Base-by-base conservation (phyloP, 2,329 filamentous ascomycete genomes). In the Cercospora nicotianae region DNA sequence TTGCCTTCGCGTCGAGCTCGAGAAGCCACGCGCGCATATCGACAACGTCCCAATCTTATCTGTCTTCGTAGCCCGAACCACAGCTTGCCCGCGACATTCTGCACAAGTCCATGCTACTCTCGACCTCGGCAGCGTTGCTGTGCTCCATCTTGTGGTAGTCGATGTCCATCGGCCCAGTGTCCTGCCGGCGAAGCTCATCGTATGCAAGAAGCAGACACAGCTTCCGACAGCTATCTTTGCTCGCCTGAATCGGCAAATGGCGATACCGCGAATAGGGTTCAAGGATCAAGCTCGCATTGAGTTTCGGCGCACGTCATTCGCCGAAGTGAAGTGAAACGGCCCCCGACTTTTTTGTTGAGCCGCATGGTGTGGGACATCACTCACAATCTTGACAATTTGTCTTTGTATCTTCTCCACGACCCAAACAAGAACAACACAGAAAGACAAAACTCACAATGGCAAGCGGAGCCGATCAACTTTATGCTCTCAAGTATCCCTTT, bases 401-500 rank as follows among this genome's bases (percentile, higher is more conserved):
- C n/a, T 31, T 48, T 60, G 30, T 23, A 26, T 13, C n/a, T 42
- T 64, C 7, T 5, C 12, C 36, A 58, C 31, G 23, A 30, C 12
- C 9, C 20, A 13, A 1, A 6, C 13, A 51, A 4, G 5, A 4
- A 51, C 3, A 55, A 9, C 3, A 9, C 30, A 36, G 7, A 33
- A 4, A 39, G 0, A 18, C 33, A 42, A 4, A 1, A 45, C 8
- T n/a, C 42, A 26, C 60, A 65, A 73, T 73, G 71, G 58, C 62
- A 30, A 62, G 28, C 65, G 55, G 64, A 64, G 65, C 60, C 72
- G 78, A 81, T 39, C 48, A 64, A 28, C 79, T 85, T 60, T 79
- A 79, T 60, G 81, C 82, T 57, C 80, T 85, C 81, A 79, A 81
- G 71, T 79, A 78, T 67, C 77, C 77, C 0, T 78, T 78, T 75